Evolutionary conservation across 192 early-diverging fungal genomes (phyloP), one percentile per base, ranked within the genome.

Genomic region (Umbelopsis vinacea): DNA sequence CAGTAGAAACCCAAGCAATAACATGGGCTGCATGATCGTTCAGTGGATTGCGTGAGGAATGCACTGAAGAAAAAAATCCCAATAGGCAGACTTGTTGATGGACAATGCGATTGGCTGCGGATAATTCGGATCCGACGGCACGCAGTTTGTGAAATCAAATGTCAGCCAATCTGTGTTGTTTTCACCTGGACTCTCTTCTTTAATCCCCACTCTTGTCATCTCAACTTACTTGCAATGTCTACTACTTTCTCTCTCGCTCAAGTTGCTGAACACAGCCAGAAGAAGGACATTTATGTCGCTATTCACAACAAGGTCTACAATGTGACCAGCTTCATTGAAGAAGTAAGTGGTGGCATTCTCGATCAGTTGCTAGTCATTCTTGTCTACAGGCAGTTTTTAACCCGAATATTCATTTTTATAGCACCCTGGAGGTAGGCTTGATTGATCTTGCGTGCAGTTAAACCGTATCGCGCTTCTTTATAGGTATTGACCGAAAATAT

Each of bases 351-450:
- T 11, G 40, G 8, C 40, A 43, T 7, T 12, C 40, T 12, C 40
- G 40, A 4, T 43, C 29, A 2, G 29, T 43, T 43, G 40, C 40
- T 43, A 4, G 11, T 43, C 40, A 43, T 43, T 8, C 11, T 43
- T 43, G 40, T 6, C 11, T 12, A 43, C 1, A 43, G 0, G 5
- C 40, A 43, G 6, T 11, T 12, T 43, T 12, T 43, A 43, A 67
- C 12, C 33, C 29, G 45, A 21, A 40, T 38, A 11, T 54, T 26
- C 23, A 1, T 69, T 17, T 33, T 2, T 14, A 29, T 79, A 97
- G 92, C 96, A 98, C 76, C 96, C 96, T n/a, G 96, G 96, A 74
- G 95, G 72, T 74, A 74, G n/a, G 50, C 14, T 21, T 29, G 48
- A 50, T 21, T 50, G 15, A n/a, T 17, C 48, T 15, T 50, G 48